Conservation (phyloP, 768 basidiomycete species). For the Xanthoconium purpureum region DNA sequence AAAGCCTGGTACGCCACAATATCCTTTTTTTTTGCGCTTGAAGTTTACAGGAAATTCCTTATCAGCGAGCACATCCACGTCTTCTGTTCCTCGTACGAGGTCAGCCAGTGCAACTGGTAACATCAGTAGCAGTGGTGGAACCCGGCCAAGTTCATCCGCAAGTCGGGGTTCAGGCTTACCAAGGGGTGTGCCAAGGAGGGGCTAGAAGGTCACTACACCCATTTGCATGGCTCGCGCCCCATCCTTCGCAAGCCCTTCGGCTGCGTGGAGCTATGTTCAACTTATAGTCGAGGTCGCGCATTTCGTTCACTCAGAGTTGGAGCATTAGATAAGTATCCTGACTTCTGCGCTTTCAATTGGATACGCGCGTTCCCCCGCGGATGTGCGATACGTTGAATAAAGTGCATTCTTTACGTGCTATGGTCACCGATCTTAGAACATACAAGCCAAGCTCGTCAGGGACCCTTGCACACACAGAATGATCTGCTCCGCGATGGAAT, state of each 20-base stretch:
- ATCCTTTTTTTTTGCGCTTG: neutral
- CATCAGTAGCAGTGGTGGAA: conserved; percentile 16
- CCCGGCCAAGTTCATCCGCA: conserved; percentile 22
- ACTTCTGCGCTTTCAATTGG: conserved; percentile 1
- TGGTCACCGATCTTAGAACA: neutral
- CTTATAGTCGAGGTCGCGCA: neutral
- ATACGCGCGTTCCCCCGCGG: neutral
- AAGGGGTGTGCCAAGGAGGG: conserved; percentile 25
- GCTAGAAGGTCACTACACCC: conserved; percentile 8
- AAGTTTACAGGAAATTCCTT: conserved; percentile 2
- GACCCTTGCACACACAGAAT: no score
- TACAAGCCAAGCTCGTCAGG: neutral
- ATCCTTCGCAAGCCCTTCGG: neutral
- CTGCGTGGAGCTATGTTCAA: neutral
- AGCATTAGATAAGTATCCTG: neutral
- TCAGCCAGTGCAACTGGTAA: conserved; percentile 29
- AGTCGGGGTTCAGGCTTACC: conserved; percentile 26
- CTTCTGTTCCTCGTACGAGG: conserved; percentile 20
- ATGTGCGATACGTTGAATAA: neutral
- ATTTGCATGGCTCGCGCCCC: neutral
- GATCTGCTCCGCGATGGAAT: neutral
- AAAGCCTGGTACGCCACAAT: conserved; percentile 35
- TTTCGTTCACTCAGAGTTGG: neutral
- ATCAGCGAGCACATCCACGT: conserved; percentile 15
- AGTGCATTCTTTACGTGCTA: neutral